Evolutionary conservation across 108 stramenopile species (phyloP).

Genomic region (Nannochloropsis salina): DNA sequence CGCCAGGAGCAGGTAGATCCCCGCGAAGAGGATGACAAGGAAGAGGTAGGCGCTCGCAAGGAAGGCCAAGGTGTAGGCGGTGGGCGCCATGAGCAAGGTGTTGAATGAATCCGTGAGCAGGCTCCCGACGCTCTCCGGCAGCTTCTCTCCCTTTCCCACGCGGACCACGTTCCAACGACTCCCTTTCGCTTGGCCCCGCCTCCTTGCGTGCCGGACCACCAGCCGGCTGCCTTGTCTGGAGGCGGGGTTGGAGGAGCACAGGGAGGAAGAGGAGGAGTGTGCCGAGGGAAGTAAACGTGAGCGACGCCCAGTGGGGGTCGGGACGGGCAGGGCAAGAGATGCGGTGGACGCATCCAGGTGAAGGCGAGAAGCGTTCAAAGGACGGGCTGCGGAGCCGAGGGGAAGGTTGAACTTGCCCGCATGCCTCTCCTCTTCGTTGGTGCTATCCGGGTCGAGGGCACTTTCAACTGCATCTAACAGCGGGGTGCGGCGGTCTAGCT

Average conservation of each 20-base stretch:
- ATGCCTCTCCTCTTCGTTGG: too few relatives aligned
- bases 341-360: too few relatives aligned
- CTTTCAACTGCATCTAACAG: not conserved
- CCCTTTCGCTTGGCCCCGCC: not conserved
- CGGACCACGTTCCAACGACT: slow-evolving; percentile 16
- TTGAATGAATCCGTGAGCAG: not conserved
- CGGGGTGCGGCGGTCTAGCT: not conserved
- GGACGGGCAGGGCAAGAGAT: too few relatives aligned
- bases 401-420: too few relatives aligned
- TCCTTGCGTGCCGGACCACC: not conserved
- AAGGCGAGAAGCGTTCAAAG: too few relatives aligned
- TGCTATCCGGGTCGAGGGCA: not conserved
- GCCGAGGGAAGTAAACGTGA: too few relatives aligned
- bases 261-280: too few relatives aligned
- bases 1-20: not conserved
- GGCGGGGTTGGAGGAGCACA: not conserved
- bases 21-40: not conserved
- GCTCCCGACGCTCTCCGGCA: not conserved
- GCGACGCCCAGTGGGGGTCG: too few relatives aligned
- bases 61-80: not conserved
- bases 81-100: not conserved
- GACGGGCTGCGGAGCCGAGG: too few relatives aligned
- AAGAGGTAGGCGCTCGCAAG: not conserved
- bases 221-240: not conserved
- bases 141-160: not conserved